Evolutionary conservation across 306 rosid species (phyloP).

Genomic region (Spatholobus suberectus): DNA sequence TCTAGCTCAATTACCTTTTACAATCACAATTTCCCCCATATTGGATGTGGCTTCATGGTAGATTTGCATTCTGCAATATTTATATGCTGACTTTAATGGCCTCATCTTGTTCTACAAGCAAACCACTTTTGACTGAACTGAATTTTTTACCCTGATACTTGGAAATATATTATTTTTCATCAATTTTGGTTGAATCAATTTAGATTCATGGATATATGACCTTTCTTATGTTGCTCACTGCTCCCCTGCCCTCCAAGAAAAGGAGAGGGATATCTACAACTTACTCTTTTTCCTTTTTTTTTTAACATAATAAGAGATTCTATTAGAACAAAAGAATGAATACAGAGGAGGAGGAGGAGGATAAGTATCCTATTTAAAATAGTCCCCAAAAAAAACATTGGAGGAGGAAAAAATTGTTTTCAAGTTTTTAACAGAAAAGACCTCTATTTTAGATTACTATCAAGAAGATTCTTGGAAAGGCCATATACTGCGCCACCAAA

Average conservation of each 20-base stretch:
- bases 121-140: constrained; percentile 20
- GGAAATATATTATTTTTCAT: constrained; percentile 16
- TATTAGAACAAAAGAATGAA: not conserved
- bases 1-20: constrained; percentile 8
- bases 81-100: not conserved
- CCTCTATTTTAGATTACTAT: not conserved
- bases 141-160: constrained; percentile 12
- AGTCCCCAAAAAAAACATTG: not conserved
- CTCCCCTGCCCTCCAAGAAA: constrained; percentile 28
- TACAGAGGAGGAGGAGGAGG: not conserved
- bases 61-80: constrained; percentile 1
- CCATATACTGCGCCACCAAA: not conserved
- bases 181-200: constrained; percentile 26
- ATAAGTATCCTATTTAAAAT: not conserved
- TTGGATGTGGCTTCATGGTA: not conserved
- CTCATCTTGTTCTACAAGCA: constrained; percentile 23
- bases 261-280: constrained; percentile 9
- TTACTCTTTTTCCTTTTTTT: not conserved
- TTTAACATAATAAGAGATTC: constrained; percentile 9
- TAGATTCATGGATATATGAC: constrained; percentile 17
- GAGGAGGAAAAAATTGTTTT: not conserved
- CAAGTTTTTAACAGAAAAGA: not conserved
- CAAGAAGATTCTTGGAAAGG: constrained; percentile 14
- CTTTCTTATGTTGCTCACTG: not conserved
- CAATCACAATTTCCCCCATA: not conserved